Conservation (phyloP, 768 basidiomycete genomes). For the Zangia roseola region DNA sequence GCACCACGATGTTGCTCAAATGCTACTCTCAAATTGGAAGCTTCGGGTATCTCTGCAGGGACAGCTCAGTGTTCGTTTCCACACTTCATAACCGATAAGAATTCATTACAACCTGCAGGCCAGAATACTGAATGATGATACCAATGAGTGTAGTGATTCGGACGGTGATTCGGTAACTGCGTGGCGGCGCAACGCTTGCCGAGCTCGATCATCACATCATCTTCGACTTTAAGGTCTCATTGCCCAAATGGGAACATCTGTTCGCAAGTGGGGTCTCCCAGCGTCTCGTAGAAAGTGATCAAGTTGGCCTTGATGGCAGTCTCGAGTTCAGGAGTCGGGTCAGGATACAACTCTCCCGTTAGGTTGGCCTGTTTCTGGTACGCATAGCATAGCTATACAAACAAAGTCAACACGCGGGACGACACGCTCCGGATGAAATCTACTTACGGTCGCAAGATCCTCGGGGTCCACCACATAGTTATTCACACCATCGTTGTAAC, state of each 20-base stretch:
- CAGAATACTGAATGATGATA: too few species aligned
- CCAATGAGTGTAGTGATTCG: too few species aligned
- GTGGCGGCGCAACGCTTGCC: too few species aligned
- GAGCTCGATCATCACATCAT: too few species aligned
- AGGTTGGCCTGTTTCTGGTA: constrained; percentile 23
- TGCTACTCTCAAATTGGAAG: too few species aligned
- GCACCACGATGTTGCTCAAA: too few species aligned
- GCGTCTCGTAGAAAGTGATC: constrained; percentile 13
- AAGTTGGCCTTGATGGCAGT: constrained; percentile 25
- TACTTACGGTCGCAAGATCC: constrained; percentile 16
- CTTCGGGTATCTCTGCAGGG: too few species aligned
- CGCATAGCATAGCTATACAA: constrained; percentile 14
- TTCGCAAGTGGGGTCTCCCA: constrained; percentile 11
- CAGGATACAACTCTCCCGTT: constrained; percentile 19
- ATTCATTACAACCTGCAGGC: too few species aligned
- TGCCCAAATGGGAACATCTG: constrained; percentile 19
- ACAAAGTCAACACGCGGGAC: neutral
- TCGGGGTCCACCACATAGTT: constrained; percentile 13
- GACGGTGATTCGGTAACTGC: too few species aligned
- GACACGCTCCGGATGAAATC: neutral
- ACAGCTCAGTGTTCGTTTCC: too few species aligned
- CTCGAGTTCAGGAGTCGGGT: constrained; percentile 19
- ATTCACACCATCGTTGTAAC: constrained; percentile 15
- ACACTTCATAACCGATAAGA: too few species aligned
- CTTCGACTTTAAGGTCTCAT: neutral